Conservation (phyloP, 768 basidiomycete genomes). For the Suillus sp. region DNA sequence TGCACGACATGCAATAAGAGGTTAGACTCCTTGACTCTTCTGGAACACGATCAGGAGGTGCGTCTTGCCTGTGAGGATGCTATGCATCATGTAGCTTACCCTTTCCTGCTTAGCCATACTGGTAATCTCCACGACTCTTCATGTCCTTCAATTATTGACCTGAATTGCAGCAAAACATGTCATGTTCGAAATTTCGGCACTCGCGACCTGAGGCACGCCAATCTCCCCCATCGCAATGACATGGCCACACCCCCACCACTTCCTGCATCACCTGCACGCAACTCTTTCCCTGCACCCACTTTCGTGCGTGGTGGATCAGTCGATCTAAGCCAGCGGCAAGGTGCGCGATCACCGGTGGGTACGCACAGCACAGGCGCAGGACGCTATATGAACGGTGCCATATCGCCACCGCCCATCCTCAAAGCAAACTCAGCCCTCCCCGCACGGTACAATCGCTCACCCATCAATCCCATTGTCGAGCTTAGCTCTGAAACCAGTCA, state of each 20-base stretch:
- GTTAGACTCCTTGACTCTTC: conserved; percentile 71
- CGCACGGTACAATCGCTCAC: conserved; percentile 35
- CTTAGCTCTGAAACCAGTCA: conserved; percentile 26
- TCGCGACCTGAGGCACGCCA: conserved; percentile 68
- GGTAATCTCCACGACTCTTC: conserved; percentile 31
- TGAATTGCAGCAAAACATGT: conserved; percentile 70
- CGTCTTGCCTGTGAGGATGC: conserved; percentile 25
- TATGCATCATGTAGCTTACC: conserved; percentile 9
- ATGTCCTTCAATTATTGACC: conserved; percentile 1
- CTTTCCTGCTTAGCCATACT: conserved; percentile 41
- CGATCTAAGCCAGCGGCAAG: conserved; percentile 30
- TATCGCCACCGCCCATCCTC: conserved; percentile 35
- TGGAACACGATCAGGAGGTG: conserved; percentile 86
- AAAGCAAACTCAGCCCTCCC: conserved; percentile 45
- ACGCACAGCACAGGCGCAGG: conserved; percentile 28
- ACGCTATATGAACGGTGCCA: conserved; percentile 14
- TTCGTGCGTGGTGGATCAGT: conserved; percentile 31
- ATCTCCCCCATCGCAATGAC: conserved; percentile 56
- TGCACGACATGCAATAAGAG: conserved; percentile 78
- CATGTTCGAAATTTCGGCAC: conserved; percentile 82
- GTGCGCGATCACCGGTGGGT: conserved; percentile 31
- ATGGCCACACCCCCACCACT: conserved; percentile 35
- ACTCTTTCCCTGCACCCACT: conserved; percentile 26
- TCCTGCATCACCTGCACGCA: conserved; percentile 33
- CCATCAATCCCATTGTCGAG: conserved; percentile 19